Evolutionary conservation across 164 flowering plant species (phyloP).

Genomic region (Vitis amurensis): DNA sequence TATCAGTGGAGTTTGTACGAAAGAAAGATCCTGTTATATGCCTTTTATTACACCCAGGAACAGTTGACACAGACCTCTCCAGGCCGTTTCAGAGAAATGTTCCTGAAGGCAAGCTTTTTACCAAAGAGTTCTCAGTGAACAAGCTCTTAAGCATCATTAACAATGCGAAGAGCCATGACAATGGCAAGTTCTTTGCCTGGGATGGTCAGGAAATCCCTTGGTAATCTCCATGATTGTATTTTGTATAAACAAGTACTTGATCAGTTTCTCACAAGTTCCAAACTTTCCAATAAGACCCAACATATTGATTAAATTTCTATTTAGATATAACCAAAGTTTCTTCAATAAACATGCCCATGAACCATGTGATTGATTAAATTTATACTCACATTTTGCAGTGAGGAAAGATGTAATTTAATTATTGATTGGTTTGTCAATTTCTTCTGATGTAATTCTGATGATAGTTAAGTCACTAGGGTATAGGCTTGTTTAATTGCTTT

Average conservation of each 20-base stretch:
- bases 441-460: too few species aligned
- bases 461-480: too few species aligned
- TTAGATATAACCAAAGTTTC: too few species aligned
- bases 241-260: background rate
- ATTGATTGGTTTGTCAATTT: too few species aligned
- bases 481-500: too few species aligned
- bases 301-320: too few species aligned
- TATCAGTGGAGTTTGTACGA: constrained; percentile 78
- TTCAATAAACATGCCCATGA: too few species aligned
- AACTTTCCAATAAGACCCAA: background rate
- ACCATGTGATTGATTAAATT: too few species aligned
- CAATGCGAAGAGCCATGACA: constrained; percentile 57
- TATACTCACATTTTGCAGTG: too few species aligned
- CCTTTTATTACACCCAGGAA: constrained; percentile 90
- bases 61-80: constrained; percentile 93
- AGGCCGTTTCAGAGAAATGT: constrained; percentile 90
- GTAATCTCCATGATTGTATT: constrained; percentile 26
- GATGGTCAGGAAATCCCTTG: constrained; percentile 97
- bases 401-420: too few species aligned
- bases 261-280: background rate
- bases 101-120: constrained; percentile 78
- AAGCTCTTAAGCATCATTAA: constrained; percentile 75
- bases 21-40: constrained; percentile 82
- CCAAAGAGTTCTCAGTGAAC: constrained; percentile 83
- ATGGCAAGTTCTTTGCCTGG: constrained; percentile 98